These are phyloP conservation scores for Zea luxurians DNA, from an alignment of 176 grass and related monocot species.

Conservation along the genomic window DNA sequence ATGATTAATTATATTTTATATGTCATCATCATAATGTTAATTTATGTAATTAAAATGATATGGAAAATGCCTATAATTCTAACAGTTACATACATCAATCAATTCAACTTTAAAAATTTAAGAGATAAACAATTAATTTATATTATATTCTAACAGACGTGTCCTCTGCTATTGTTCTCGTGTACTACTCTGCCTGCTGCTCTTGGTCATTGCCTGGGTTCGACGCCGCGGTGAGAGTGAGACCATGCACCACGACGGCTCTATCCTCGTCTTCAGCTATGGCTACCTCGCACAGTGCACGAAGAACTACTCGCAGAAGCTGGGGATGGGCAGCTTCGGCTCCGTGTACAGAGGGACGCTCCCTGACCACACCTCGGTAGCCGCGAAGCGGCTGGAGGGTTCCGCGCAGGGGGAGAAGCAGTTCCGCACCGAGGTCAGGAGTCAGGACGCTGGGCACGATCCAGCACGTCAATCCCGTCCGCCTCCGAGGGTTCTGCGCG, in stretches of 20 bases:
- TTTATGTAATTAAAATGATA: too few species aligned
- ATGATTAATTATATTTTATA: too few species aligned
- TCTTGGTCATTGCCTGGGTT: not conserved
- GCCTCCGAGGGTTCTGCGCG: constrained; percentile 49
- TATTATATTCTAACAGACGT: too few species aligned
- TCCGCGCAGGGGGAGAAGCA: constrained; percentile 52
- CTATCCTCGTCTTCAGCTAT: constrained; percentile 33
- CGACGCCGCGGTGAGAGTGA: constrained; percentile 6
- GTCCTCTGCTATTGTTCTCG: not conserved
- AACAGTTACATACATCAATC: too few species aligned
- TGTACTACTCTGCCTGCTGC: constrained; percentile 30
- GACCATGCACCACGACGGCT: constrained; percentile 9
- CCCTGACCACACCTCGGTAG: constrained; percentile 30
- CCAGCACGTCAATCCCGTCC: constrained; percentile 47
- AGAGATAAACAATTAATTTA: too few species aligned
- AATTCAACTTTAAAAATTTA: too few species aligned
- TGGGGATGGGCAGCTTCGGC: constrained; percentile 49
- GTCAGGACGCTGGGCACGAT: constrained; percentile 40
- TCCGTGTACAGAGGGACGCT: constrained; percentile 48
- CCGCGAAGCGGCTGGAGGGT: constrained; percentile 51
- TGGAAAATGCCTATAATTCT: too few species aligned
- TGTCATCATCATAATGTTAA: too few species aligned
- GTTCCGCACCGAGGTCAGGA: constrained; percentile 50
- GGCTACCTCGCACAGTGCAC: constrained; percentile 31
- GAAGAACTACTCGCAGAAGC: constrained; percentile 41